Conservation (phyloP, 2,329 filamentous ascomycete species). For the Penicillium sp. region DNA sequence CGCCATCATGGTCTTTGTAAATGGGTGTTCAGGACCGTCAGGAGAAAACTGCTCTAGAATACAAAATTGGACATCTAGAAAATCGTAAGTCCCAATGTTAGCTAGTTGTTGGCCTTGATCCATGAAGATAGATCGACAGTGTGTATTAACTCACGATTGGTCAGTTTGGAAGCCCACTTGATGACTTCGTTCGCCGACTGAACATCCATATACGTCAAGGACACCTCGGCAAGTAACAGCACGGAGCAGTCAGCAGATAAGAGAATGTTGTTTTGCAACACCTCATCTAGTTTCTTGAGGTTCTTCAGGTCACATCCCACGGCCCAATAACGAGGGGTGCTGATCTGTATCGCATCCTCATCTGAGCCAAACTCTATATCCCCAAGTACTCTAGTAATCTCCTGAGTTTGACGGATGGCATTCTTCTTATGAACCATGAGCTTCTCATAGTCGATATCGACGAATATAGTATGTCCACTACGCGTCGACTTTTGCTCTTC, state of each 20-base stretch:
- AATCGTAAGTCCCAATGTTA: not conserved
- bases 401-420: conserved; percentile 64
- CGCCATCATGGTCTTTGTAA: conserved; percentile 79
- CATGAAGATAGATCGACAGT: not conserved
- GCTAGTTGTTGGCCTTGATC: not conserved
- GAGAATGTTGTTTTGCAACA: conserved; percentile 61
- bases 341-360: conserved; percentile 53
- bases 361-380: conserved; percentile 41
- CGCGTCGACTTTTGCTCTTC: conserved; percentile 59
- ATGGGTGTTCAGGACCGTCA: conserved; percentile 74
- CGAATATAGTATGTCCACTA: conserved; percentile 62
- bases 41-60: conserved; percentile 85
- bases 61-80: conserved; percentile 69
- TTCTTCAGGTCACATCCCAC: conserved; percentile 80
- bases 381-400: conserved; percentile 57
- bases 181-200: conserved; percentile 72
- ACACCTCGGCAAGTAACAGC: conserved; percentile 85
- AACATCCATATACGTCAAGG: conserved; percentile 84
- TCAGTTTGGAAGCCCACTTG: conserved; percentile 71
- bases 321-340: conserved; percentile 72
- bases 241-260: conserved; percentile 59
- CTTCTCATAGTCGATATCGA: conserved; percentile 84
- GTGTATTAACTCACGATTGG: conserved; percentile 56
- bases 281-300: conserved; percentile 59
- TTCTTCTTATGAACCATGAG: conserved; percentile 72